Evolutionary conservation across 495 filamentous ascomycete genomes (phyloP), one percentile per base, ranked within the genome.

Genomic region (Lindgomyces ingoldianus): DNA sequence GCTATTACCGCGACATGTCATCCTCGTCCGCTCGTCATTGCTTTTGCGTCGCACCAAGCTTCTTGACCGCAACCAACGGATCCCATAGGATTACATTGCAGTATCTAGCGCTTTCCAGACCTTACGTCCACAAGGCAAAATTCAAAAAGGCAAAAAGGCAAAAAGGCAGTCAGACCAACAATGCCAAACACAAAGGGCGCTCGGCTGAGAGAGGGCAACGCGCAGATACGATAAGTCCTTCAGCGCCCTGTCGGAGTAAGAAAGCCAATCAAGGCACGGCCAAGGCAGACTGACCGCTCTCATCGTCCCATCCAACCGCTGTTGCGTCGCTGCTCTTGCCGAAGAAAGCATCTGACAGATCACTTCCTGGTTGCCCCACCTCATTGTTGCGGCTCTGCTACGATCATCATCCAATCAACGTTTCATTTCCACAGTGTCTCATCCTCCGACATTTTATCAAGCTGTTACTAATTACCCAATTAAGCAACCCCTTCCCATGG

Each of bases 61-160:
- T 41, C 60, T 49, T 9, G 45, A 29, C 46, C 21, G 54, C 45
- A 14, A 39, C 6, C 33, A 39, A 39, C n/a, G n/a, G n/a, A n/a
- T n/a, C n/a, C n/a, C n/a, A n/a, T n/a, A n/a, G n/a, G n/a, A n/a
- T n/a, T n/a, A n/a, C n/a, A n/a, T n/a, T n/a, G n/a, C n/a, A n/a
- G n/a, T n/a, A n/a, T n/a, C n/a, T 39, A 39, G 14, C 14, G 33
- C 6, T 14, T 39, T 53, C 42, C 53, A 52, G 62, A 64, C 62
- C 54, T 50, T 53, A 33, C 53, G n/a, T 21, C 27, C 25, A 16
- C 49, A 50, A 57, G 60, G 60, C 60, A 60, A n/a, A n/a, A n/a
- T 27, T 14, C 33, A 6, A 39, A 6, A 39, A 39, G 33, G 6
- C 6, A 6, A 39, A 6, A 39, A 39, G 33, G 33, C 33, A 24